These are phyloP conservation scores for Talaromyces rugulosus DNA, from an alignment of 2,329 filamentous ascomycete species.

Conservation along the genomic window DNA sequence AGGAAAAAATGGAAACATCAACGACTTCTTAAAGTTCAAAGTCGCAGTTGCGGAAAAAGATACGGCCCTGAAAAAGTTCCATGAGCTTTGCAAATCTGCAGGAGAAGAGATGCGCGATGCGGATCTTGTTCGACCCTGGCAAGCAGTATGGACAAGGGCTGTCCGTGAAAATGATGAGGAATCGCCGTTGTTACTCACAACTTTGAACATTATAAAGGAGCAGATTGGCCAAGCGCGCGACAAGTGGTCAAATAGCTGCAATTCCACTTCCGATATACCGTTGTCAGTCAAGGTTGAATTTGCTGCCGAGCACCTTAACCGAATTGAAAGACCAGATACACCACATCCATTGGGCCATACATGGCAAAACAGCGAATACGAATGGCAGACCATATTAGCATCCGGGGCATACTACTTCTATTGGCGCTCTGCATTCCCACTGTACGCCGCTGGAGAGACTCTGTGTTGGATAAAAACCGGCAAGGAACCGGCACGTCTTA, in stretches of 20 bases:
- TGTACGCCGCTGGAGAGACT: constrained; percentile 30
- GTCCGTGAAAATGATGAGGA: constrained; percentile 13
- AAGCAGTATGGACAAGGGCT: constrained; percentile 20
- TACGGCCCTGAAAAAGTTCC: constrained; percentile 28
- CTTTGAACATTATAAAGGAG: constrained; percentile 17
- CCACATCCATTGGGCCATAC: constrained; percentile 31
- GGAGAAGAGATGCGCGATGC: constrained; percentile 23
- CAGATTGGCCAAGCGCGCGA: constrained; percentile 17
- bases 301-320: constrained; percentile 24
- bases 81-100: constrained; percentile 22
- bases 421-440: constrained; percentile 20
- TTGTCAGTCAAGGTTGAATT: constrained; percentile 17
- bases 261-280: not conserved
- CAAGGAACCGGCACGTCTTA: constrained; percentile 19
- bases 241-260: constrained; percentile 19
- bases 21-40: constrained; percentile 43
- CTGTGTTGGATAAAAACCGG: constrained; percentile 31
- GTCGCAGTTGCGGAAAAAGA: constrained; percentile 31
- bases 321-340: constrained; percentile 26
- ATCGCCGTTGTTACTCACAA: constrained; percentile 14
- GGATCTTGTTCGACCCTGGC: constrained; percentile 32
- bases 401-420: constrained; percentile 31
- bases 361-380: constrained; percentile 28
- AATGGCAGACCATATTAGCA: constrained; percentile 34
- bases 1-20: constrained; percentile 32